These are phyloP conservation scores for Sphagnum fallax DNA, from an alignment of 228 moss, liverwort and hornwort genomes.

Conservation along the genomic window DNA sequence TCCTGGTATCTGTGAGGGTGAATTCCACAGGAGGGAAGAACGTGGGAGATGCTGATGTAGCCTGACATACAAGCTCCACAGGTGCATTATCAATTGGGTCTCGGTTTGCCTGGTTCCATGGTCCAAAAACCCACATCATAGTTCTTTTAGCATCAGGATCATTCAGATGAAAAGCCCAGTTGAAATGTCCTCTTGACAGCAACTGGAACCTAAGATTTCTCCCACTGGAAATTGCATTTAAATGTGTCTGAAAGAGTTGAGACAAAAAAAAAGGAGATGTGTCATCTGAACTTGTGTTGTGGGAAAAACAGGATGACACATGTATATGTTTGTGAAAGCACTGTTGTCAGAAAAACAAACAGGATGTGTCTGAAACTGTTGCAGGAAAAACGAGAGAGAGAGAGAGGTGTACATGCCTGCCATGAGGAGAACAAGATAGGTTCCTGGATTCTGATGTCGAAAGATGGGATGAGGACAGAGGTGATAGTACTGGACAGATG, in stretches of 20 bases:
- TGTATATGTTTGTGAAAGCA: too few species aligned
- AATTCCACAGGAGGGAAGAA: constrained; percentile 38
- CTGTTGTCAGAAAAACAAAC: too few species aligned
- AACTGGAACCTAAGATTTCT: background rate
- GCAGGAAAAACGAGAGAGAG: background rate
- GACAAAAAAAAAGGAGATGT: too few species aligned
- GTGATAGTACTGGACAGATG: constrained; percentile 43
- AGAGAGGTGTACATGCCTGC: constrained; percentile 18
- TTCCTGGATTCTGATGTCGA: constrained; percentile 44
- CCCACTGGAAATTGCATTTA: too few species aligned
- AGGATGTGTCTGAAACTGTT: background rate
- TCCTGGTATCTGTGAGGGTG: background rate
- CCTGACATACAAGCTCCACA: constrained; percentile 20
- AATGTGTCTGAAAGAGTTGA: background rate
- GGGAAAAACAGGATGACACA: too few species aligned
- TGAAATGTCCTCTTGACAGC: background rate
- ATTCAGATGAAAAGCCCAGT: background rate
- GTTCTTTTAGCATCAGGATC: background rate
- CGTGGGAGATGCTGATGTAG: constrained; percentile 40
- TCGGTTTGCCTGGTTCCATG: constrained; percentile 14
- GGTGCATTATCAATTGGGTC: constrained; percentile 26
- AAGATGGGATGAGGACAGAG: constrained; percentile 46
- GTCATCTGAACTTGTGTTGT: too few species aligned
- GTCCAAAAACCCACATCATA: background rate
- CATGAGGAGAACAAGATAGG: constrained; percentile 54